phyloP scores from a whole-genome alignment of 257 asterid species.

The Nicotiana noctiflora region DNA sequence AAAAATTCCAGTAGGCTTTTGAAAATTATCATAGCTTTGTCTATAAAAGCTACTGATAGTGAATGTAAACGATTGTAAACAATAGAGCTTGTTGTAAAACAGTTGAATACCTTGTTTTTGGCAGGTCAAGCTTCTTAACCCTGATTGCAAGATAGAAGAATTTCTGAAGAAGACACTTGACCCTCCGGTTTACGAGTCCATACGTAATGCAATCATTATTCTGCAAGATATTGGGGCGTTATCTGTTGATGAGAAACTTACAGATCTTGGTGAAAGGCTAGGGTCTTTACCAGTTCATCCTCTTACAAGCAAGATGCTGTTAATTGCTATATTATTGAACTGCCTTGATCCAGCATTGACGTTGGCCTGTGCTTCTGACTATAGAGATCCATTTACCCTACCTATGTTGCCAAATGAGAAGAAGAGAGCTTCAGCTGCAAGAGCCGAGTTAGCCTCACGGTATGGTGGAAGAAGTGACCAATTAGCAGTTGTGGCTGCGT shows the following conservation, averaged over 20 bases:
- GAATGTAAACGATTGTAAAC: neutral
- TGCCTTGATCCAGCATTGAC: conserved; percentile 94
- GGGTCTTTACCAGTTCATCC: conserved; percentile 95
- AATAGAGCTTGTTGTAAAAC: neutral
- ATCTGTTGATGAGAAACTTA: conserved; percentile 65
- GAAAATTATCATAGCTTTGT: neutral
- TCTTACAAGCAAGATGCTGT: conserved; percentile 88
- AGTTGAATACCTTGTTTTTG: neutral
- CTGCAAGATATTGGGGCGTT: conserved; percentile 91
- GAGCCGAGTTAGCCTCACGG: conserved; percentile 59
- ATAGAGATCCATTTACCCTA: conserved; percentile 65
- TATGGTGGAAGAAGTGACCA: conserved; percentile 85
- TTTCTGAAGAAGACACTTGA: conserved; percentile 76
- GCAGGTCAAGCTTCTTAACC: conserved; percentile 86
- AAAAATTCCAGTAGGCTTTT: neutral
- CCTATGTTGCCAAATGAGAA: conserved; percentile 62
- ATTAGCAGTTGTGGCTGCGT: conserved; percentile 80
- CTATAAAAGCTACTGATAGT: neutral
- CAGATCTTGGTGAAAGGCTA: conserved; percentile 76
- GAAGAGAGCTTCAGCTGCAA: conserved; percentile 65
- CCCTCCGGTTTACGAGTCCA: conserved; percentile 80
- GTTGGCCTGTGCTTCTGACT: conserved; percentile 78
- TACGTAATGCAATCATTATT: conserved; percentile 58
- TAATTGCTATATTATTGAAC: conserved; percentile 62
- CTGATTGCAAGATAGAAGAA: conserved; percentile 66